Base-by-base conservation (phyloP, 768 basidiomycete species). In the Mycena polygramma region DNA sequence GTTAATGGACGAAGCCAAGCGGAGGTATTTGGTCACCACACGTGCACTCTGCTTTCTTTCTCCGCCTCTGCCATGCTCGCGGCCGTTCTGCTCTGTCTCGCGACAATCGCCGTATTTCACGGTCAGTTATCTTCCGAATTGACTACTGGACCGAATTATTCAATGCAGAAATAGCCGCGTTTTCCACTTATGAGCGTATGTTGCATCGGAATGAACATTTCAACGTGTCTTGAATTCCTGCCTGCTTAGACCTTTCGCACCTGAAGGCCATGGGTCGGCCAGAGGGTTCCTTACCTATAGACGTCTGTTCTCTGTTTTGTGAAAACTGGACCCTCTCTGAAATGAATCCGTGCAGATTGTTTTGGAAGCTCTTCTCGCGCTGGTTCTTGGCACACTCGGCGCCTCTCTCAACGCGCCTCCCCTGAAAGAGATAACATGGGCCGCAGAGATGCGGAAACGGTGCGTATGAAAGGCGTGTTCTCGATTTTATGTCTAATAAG, bases 381-480 rank as follows among this genome's bases (percentile, higher is more conserved):
- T 95, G 22, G 73, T 90, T n/a, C 69, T 92, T 13, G 93, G 94
- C 24, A 90, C 89, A 22, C 67, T 94, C 4, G 94, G 94, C 9
- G 92, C 93, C 39, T 88, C 89, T n/a, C 74, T 93, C 68, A 91
- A 87, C 72, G 86, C 91, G 9, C 88, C 93, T 1, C 78, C 84
- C 39, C 80, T 95, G 41, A 94, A 91, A 74, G 93, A 95, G 75
- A 93, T 95, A 68, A 92, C 92, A 41, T 96, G 94, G 95, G 88
- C 93, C 20, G 94, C 92, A 74, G 94, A 97, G 81, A 96, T 96
- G 94, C 88, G 87, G 74, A 91, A 87, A 77, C 86, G 91, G 94
- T 94, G 74, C 73, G 89, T 62, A 22, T 20, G 17, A 80, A 37
- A 9, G 37, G 24, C 52, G n/a, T 13, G n/a, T 57, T 64, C 46